Conservation (phyloP, 441 rosid species). For the Aleurites moluccanus region DNA sequence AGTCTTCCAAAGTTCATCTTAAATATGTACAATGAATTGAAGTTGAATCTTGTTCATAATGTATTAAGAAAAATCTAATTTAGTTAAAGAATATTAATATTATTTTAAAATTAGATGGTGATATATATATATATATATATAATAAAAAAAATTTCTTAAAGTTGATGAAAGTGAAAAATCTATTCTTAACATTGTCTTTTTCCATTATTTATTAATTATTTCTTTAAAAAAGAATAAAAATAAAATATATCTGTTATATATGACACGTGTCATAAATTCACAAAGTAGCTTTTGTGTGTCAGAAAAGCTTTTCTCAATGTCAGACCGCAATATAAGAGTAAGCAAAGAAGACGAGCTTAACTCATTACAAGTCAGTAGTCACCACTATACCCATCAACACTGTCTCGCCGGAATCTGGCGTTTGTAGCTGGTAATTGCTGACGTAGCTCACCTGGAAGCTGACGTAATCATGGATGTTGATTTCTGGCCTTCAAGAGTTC, state of each 20-base stretch:
- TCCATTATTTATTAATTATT: too few species aligned
- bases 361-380: neutral
- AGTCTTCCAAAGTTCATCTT: too few species aligned
- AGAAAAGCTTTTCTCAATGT: constrained; percentile 16
- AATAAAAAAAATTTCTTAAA: too few species aligned
- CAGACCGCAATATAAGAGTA: constrained; percentile 13
- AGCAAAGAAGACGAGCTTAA: neutral
- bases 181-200: too few species aligned
- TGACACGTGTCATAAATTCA: constrained; percentile 35
- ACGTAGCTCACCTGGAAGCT: constrained; percentile 3
- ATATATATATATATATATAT: too few species aligned
- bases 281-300: constrained; percentile 24
- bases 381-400: neutral
- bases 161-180: too few species aligned
- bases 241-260: neutral
- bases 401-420: constrained; percentile 8
- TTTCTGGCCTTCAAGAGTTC: constrained; percentile 40
- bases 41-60: too few species aligned
- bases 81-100: too few species aligned
- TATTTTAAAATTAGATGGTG: too few species aligned
- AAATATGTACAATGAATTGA: too few species aligned
- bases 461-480: constrained; percentile 43
- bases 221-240: neutral
- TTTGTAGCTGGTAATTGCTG: constrained; percentile 10
- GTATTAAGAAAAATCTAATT: too few species aligned